Conservation (phyloP, 73 alveolate species). For the Uronychia setigera region DNA sequence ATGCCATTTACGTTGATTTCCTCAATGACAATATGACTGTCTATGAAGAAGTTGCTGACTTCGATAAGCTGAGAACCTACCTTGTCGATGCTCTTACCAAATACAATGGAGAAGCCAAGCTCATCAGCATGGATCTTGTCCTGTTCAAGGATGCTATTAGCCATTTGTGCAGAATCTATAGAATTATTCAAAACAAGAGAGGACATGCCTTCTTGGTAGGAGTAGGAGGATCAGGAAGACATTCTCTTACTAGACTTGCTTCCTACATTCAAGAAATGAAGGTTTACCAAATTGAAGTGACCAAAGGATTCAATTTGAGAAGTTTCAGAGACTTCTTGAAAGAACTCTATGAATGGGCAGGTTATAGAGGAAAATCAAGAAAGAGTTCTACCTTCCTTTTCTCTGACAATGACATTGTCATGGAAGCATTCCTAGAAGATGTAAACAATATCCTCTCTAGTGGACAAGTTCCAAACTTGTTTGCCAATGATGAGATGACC, state of each 20-base stretch:
- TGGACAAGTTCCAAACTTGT: slow-evolving; percentile 99
- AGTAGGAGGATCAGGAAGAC: slow-evolving; percentile 97
- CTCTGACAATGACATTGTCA: slow-evolving; percentile 90
- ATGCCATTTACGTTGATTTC: slow-evolving; percentile 93
- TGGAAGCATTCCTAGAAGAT: slow-evolving; percentile 98
- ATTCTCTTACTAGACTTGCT: slow-evolving; percentile 95
- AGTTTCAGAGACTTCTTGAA: slow-evolving; percentile 94
- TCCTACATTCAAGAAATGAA: slow-evolving; percentile 85
- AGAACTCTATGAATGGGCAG: slow-evolving; percentile 83
- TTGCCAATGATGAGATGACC: slow-evolving; percentile 94
- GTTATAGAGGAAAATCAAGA: slow-evolving; percentile 65
- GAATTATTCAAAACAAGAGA: slow-evolving; percentile 91
- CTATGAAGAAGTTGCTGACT: slow-evolving; percentile 96
- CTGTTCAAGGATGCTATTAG: slow-evolving; percentile 95
- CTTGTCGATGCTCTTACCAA: slow-evolving; percentile 93
- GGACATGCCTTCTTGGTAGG: slow-evolving; percentile 98
- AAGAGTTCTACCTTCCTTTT: slow-evolving; percentile 61
- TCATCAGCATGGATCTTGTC: slow-evolving; percentile 96
- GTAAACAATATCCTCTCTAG: slow-evolving; percentile 96
- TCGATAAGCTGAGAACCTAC: slow-evolving; percentile 78
- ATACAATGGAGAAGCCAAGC: slow-evolving; percentile 87
- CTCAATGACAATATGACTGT: slow-evolving; percentile 92
- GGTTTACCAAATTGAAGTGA: slow-evolving; percentile 85
- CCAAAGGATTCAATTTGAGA: slow-evolving; percentile 83
- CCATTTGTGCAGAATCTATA: slow-evolving; percentile 53